A percentile compares a stretch with the other conserved stretches of the same genome.
Evolutionary conservation across 1,284 basidiomycete genomes (phyloP).

Genomic region (Porogramme epimiltina): DNA sequence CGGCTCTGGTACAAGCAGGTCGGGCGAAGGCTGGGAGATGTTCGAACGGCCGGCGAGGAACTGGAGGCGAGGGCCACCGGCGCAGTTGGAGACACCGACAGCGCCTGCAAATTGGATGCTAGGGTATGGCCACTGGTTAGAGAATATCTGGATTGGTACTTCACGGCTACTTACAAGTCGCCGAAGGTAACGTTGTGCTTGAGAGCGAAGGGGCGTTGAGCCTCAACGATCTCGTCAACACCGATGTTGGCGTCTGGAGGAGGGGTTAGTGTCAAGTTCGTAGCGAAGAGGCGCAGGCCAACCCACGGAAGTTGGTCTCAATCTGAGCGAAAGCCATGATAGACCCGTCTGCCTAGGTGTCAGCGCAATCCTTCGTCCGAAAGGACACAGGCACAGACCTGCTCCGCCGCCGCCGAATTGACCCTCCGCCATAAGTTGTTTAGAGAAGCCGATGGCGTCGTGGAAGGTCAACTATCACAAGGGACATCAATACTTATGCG

Average conservation of each 20-base stretch:
- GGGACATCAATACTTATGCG: neutral
- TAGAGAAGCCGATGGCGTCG: constrained; percentile 28
- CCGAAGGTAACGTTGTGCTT: constrained; percentile 30
- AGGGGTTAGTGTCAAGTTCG: constrained; percentile 10
- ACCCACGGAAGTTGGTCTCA: constrained; percentile 24
- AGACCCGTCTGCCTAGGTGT: constrained; percentile 30
- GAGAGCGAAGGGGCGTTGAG: constrained; percentile 28
- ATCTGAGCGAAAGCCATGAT: constrained; percentile 28
- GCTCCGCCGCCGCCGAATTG: constrained; percentile 21
- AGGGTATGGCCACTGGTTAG: neutral
- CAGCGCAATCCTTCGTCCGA: too few relatives aligned
- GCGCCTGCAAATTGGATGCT: constrained; percentile 35
- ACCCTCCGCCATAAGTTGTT: constrained; percentile 19
- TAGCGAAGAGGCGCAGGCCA: neutral
- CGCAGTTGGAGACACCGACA: constrained; percentile 32
- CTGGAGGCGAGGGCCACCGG: constrained; percentile 29
- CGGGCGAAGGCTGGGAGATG: constrained; percentile 29
- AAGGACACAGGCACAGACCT: neutral
- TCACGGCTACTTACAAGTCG: constrained; percentile 29
- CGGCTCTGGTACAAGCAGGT: constrained; percentile 31
- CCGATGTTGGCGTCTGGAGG: constrained; percentile 31
- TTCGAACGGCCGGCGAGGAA: constrained; percentile 29
- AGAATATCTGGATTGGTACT: neutral
- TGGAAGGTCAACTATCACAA: constrained; percentile 24
- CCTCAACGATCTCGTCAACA: constrained; percentile 31